Evolutionary conservation across 2,329 filamentous ascomycete species (phyloP), one percentile per base, ranked within the genome.

Genomic region (Sporothrix pallida): DNA sequence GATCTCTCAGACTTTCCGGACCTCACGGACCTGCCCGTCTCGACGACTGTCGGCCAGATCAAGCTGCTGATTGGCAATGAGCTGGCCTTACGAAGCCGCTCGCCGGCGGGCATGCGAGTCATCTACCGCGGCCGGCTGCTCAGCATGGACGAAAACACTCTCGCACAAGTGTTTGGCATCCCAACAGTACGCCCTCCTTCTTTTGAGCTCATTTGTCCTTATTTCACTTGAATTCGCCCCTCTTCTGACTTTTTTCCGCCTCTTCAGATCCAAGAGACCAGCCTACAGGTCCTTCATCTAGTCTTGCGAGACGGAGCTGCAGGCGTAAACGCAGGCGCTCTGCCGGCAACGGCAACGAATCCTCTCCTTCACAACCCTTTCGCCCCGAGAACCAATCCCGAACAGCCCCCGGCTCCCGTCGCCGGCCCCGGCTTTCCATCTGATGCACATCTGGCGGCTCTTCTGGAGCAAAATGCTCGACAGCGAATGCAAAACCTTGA

Each of bases 61-160:
- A 73, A 72, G 50, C 15, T 17, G 10, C 65, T 67, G n/a, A 72
- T 75, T 23, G 74, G 67, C 15, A 50, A 26, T 1, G 67, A 76
- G 26, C 44, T 77, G 7, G 31, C 68, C 0, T 17, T 46, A 3
- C 74, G 75, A 2, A 63, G 52, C 10, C 73, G 62, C 48, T 73
- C 73, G 13, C 7, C 54, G 17, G 13, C 20, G 12, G 75, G 74
- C 42, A 68, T 77, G 62, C 75, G 76, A 0, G 37, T 77, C 26
- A 77, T 77, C n/a, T 75, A 76, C 67, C 73, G 73, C 0, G 76
- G 76, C 15, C 75, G 75, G 1, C 68, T 77, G 20, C 17, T 77
- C 10, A 74, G 76, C 7, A 37, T 10, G 1, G 73, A 76, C 26
- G 56, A 48, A 2, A 68, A 58, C 52, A 75, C 73, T 17, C 70